Evolutionary conservation across 2,329 filamentous ascomycete species (phyloP).

Genomic region (Chaetomiaceae sp.): DNA sequence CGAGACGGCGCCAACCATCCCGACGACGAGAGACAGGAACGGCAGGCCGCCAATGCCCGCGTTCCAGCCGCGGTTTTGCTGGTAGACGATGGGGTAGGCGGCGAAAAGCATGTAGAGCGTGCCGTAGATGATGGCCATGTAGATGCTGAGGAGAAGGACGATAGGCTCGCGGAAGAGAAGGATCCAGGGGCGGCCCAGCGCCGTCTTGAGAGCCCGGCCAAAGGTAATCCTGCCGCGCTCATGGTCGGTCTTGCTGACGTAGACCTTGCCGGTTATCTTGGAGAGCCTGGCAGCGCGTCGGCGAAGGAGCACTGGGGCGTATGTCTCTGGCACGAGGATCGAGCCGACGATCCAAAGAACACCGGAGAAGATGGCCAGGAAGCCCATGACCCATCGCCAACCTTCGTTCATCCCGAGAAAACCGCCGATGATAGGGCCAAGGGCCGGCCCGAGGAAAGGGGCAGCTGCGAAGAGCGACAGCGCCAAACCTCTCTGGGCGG

Average conservation of each 20-base stretch:
- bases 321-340: slow-evolving; percentile 53
- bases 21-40: slow-evolving; percentile 63
- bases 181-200: slow-evolving; percentile 51
- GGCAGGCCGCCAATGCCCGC: slow-evolving; percentile 55
- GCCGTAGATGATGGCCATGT: slow-evolving; percentile 57
- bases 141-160: slow-evolving; percentile 57
- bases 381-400: slow-evolving; percentile 65
- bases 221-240: too few species aligned
- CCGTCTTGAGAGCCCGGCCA: too few species aligned
- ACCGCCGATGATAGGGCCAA: slow-evolving; percentile 59
- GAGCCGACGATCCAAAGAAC: slow-evolving; percentile 50
- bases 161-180: slow-evolving; percentile 67
- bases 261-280: slow-evolving; percentile 42
- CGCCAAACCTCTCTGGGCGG: slow-evolving; percentile 46
- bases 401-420: slow-evolving; percentile 57
- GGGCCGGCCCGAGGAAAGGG: slow-evolving; percentile 59
- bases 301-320: slow-evolving; percentile 52
- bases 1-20: slow-evolving; percentile 53
- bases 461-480: slow-evolving; percentile 59
- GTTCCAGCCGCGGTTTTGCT: slow-evolving; percentile 52
- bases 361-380: slow-evolving; percentile 59
- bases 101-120: slow-evolving; percentile 56
- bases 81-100: slow-evolving; percentile 61
- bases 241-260: too few species aligned
- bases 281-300: slow-evolving; percentile 46